phyloP scores from a whole-genome alignment of 345 rosid species.

The Corymbia maculata region DNA sequence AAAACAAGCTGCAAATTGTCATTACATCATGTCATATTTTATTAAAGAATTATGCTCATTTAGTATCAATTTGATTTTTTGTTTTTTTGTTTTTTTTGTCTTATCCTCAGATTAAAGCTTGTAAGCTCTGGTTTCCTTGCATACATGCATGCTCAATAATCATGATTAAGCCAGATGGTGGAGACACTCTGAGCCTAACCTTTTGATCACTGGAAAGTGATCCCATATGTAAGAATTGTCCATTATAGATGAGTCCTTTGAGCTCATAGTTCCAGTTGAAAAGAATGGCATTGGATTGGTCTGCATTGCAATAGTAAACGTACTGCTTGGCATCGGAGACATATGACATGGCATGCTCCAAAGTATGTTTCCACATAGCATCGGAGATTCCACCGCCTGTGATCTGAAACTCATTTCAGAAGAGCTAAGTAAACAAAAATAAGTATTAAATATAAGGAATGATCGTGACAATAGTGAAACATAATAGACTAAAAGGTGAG shows the following conservation, averaged over 20 bases:
- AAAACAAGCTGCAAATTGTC: neutral
- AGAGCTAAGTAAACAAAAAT: neutral
- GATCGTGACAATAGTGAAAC: neutral
- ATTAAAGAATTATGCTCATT: no score
- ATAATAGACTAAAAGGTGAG: neutral
- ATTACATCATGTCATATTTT: no score
- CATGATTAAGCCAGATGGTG: neutral
- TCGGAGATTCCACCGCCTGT: fast-evolving
- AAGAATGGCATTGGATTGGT: neutral
- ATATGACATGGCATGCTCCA: neutral
- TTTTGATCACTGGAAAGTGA: neutral
- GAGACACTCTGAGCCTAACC: neutral
- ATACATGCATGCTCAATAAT: neutral
- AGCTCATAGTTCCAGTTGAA: neutral
- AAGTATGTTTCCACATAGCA: neutral
- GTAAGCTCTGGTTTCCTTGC: neutral
- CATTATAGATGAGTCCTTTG: neutral
- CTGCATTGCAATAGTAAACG: neutral
- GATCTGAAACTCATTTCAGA: neutral
- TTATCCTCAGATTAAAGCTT: neutral
- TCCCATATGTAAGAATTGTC: neutral
- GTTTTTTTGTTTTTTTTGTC: neutral
- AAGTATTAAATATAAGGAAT: neutral
- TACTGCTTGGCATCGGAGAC: neutral
- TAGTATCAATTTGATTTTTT: neutral